These are phyloP conservation scores for Stenocarpella maydis DNA, from an alignment of 2,329 filamentous ascomycete genomes.

Conservation along the genomic window DNA sequence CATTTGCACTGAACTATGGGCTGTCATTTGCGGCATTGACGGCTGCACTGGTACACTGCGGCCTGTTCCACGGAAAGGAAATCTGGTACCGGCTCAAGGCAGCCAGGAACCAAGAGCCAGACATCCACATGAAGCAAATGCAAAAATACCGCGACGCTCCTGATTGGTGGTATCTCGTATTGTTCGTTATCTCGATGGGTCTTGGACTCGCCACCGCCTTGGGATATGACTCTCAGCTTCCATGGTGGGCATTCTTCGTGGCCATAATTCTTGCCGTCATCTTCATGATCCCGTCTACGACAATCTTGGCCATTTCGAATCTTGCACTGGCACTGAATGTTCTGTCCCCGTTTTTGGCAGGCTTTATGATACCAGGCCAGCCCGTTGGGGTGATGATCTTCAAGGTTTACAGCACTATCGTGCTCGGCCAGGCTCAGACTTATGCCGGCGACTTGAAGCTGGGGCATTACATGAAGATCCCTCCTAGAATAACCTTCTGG, in stretches of 20 bases:
- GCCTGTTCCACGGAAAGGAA: conserved; percentile 51
- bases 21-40: conserved; percentile 63
- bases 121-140: conserved; percentile 62
- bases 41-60: conserved; percentile 50
- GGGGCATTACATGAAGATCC: conserved; percentile 50
- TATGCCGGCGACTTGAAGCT: conserved; percentile 48
- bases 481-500: conserved; percentile 52
- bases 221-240: conserved; percentile 57
- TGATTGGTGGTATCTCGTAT: conserved; percentile 61
- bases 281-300: conserved; percentile 56
- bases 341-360: conserved; percentile 61
- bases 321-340: conserved; percentile 61
- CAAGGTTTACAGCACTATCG: conserved; percentile 57
- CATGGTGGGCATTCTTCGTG: conserved; percentile 63
- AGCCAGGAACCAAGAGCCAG: conserved; percentile 55
- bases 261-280: conserved; percentile 54
- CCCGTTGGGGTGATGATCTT: conserved; percentile 66
- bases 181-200: conserved; percentile 55
- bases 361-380: conserved; percentile 66
- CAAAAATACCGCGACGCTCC: conserved; percentile 60
- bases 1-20: conserved; percentile 56
- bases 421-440: conserved; percentile 47
- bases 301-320: conserved; percentile 60
- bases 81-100: conserved; percentile 55
- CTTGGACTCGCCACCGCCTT: conserved; percentile 55